phyloP scores from a whole-genome alignment of 73 alveolate genomes.

The Paramecium caudatum region DNA sequence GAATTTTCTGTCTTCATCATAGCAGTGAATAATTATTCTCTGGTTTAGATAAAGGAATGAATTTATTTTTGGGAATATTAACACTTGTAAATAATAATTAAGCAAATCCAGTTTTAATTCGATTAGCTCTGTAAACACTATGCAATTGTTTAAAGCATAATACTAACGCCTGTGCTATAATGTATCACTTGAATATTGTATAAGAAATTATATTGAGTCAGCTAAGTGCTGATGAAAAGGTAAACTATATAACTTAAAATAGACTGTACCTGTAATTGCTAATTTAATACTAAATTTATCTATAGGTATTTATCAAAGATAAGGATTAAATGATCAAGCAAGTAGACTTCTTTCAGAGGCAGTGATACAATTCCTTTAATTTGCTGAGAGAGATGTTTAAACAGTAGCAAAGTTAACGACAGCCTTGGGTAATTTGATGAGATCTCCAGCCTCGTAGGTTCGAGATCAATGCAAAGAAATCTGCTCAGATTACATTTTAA shows the following conservation, averaged over 20 bases:
- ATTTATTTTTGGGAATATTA: not conserved
- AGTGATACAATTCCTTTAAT: not conserved
- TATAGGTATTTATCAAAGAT: not conserved
- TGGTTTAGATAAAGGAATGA: slow-evolving; percentile 68
- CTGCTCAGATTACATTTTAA: not conserved
- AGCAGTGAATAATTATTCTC: slow-evolving; percentile 63
- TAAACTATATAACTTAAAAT: not conserved
- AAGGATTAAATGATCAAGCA: slow-evolving; percentile 1
- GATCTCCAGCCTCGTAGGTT: slow-evolving; percentile 14
- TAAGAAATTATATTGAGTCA: slow-evolving; percentile 2
- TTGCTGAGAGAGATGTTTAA: not conserved
- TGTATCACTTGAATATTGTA: not conserved
- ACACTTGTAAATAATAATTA: not conserved
- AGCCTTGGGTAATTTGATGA: slow-evolving; percentile 56
- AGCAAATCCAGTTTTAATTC: not conserved
- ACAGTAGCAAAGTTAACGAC: slow-evolving; percentile 15
- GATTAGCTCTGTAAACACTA: slow-evolving; percentile 31
- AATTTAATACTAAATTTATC: slow-evolving; percentile 38
- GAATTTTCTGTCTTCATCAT: slow-evolving; percentile 92
- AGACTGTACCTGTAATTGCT: not conserved
- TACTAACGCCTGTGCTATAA: not conserved
- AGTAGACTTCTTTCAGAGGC: not conserved
- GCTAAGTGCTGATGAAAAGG: slow-evolving; percentile 35
- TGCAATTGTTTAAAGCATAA: slow-evolving; percentile 44
- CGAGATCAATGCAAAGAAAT: slow-evolving; percentile 15